A percentile compares a stretch with the other conserved stretches of the same genome.
Conservation (phyloP, 176 grass and related monocot species). For the Alopecurus myosuroides region DNA sequence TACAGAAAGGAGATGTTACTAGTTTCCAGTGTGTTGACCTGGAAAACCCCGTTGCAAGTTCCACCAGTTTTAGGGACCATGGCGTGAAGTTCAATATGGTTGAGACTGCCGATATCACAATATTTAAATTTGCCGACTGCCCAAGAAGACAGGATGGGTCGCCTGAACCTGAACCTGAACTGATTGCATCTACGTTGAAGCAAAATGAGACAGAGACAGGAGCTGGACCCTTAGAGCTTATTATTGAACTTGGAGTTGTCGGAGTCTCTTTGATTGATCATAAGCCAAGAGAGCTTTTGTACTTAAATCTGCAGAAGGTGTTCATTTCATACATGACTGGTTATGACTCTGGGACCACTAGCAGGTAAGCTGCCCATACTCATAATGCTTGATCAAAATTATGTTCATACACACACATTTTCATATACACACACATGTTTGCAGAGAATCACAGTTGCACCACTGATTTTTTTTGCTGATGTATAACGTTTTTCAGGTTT, state of each 20-base stretch:
- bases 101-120: slow-evolving; percentile 63
- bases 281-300: slow-evolving; percentile 82
- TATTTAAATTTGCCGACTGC: slow-evolving; percentile 63
- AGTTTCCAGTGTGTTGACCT: slow-evolving; percentile 54
- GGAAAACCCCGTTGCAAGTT: slow-evolving; percentile 49
- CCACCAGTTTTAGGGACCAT: slow-evolving; percentile 44
- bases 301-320: slow-evolving; percentile 84
- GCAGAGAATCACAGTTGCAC: background rate
- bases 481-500: slow-evolving; percentile 56
- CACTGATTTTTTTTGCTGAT: background rate
- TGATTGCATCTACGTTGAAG: slow-evolving; percentile 15
- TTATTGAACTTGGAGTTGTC: slow-evolving; percentile 87
- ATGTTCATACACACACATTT: background rate
- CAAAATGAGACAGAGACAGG: slow-evolving; percentile 39
- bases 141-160: slow-evolving; percentile 32
- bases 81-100: slow-evolving; percentile 52
- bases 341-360: slow-evolving; percentile 79
- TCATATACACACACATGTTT: background rate
- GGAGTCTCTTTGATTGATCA: slow-evolving; percentile 95
- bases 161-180: slow-evolving; percentile 22
- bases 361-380: slow-evolving; percentile 53
- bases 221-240: slow-evolving; percentile 71
- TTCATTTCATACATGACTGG: slow-evolving; percentile 84
- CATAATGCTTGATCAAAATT: background rate
- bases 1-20: slow-evolving; percentile 42